Evolutionary conservation across 2,329 filamentous ascomycete species (phyloP).

Genomic region (Lanzia echinophila): DNA sequence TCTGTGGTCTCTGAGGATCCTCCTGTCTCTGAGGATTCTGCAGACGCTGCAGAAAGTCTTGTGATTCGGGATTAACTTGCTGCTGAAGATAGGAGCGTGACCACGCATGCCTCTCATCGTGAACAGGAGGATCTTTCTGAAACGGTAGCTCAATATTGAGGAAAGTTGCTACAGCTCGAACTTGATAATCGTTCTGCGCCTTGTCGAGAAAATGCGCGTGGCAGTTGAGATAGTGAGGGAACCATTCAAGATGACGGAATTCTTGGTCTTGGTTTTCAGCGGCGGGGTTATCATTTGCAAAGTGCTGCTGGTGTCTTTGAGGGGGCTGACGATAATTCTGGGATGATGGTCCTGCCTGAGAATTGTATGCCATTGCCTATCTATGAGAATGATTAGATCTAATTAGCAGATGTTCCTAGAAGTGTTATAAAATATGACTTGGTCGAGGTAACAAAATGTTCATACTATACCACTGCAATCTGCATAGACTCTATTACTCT

Average conservation of each 20-base stretch:
- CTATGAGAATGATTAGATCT: not conserved
- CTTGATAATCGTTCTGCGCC: constrained; percentile 75
- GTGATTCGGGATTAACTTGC: too few relatives aligned
- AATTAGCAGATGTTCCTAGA: not conserved
- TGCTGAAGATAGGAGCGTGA: not conserved
- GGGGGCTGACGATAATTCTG: constrained; percentile 9
- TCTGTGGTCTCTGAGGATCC: too few relatives aligned
- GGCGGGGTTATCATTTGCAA: not conserved
- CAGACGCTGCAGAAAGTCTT: too few relatives aligned
- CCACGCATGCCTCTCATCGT: not conserved
- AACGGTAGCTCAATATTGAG: constrained; percentile 88
- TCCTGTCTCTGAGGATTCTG: too few relatives aligned
- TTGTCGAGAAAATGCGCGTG: constrained; percentile 80
- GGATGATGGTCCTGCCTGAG: constrained; percentile 9
- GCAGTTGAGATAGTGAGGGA: constrained; percentile 84
- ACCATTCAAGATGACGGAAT: constrained; percentile 88
- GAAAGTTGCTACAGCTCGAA: constrained; percentile 84
- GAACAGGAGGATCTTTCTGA: constrained; percentile 49
- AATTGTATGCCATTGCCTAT: constrained; percentile 9
- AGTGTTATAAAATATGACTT: too few relatives aligned
- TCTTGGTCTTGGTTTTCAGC: not conserved
- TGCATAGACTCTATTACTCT: not conserved
- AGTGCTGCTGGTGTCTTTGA: constrained; percentile 1
- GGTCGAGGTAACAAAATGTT: too few relatives aligned
- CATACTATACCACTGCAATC: not conserved